phyloP scores from a whole-genome alignment of 768 basidiomycete genomes.

The Auricularia sp. region DNA sequence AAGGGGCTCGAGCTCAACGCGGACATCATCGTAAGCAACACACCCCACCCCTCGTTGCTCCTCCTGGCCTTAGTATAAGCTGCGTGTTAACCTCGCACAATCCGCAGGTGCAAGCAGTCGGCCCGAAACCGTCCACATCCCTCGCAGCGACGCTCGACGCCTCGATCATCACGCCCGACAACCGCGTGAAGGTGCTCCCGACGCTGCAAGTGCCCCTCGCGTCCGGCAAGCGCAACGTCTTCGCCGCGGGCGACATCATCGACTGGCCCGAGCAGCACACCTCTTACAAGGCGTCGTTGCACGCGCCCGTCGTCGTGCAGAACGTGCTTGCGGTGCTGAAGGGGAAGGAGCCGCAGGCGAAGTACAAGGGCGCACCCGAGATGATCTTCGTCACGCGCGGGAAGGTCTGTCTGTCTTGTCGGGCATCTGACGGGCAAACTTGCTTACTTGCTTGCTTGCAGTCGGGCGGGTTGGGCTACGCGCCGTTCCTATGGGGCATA shows the following conservation, averaged over 20 bases:
- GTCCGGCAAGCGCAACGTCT: constrained; percentile 10
- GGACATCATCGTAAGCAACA: constrained; percentile 11
- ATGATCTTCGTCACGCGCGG: constrained; percentile 7
- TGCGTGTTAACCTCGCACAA: too few relatives aligned
- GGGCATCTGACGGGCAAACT: too few relatives aligned
- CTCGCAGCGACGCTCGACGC: constrained; percentile 8
- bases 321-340: constrained; percentile 7
- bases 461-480: background rate
- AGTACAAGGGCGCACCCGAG: constrained; percentile 5
- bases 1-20: constrained; percentile 14
- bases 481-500: constrained; percentile 11
- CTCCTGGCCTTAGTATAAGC: too few relatives aligned
- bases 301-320: constrained; percentile 6
- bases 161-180: constrained; percentile 4
- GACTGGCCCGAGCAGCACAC: constrained; percentile 11
- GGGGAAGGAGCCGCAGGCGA: background rate
- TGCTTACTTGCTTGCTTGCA: background rate
- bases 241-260: constrained; percentile 11
- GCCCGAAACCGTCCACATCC: constrained; percentile 8
- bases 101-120: constrained; percentile 6
- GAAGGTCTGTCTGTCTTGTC: background rate
- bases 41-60: too few relatives aligned
- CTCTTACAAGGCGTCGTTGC: constrained; percentile 6
- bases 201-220: constrained; percentile 10
- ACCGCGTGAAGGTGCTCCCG: constrained; percentile 13